Evolutionary conservation across 1,139 yeast genomes (phyloP), one percentile per base, ranked within the genome.

Genomic region (Candida tunisiensis): DNA sequence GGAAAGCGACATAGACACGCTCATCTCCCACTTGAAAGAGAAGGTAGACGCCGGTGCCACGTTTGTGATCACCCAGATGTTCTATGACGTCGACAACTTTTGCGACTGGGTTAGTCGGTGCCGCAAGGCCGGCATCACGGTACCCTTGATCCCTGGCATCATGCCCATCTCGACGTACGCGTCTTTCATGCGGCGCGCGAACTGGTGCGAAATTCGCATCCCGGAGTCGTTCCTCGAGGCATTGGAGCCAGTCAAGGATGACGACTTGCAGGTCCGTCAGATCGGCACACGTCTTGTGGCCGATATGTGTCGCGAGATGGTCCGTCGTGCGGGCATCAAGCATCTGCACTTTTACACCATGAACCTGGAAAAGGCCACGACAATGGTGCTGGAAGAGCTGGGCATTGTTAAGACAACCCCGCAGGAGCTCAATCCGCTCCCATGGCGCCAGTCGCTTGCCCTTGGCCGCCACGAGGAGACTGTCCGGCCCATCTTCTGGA

Each of bases 131-230:
- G 96, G 94, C n/a, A 65, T 88, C 37, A 62, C 62, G 25, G 71
- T 79, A 31, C 96, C 96, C 22, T 79, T 88, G 40, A 77, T 88
- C 35, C 98, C 98, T 1, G 98, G 98, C 15, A 83, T 88, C 51
- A 88, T 88, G 98, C 98, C 98, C 14, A 85, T 88, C 35, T 74
- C 93, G 12, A 82, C 95, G 7, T 85, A 85, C 54, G 80, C 92
- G 20, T 73, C 94, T 3, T 88, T 88, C 47, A 54, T 82, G 38
- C 74, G 98, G 55, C 70, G 98, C 46, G 94, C 95, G 10, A 74
- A 71, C 33, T 88, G 96, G 98, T 82, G 93, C 31, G 75, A 77
- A 45, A 73, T 88, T 39, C 54, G 65, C 23, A 65, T 88, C 36
- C 98, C 98, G 4, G 64, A 65, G 37, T 65, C 68, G 32, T 83